phyloP scores from a whole-genome alignment of 805 yeast species.

The Vanderwaltozyma polyspora region DNA sequence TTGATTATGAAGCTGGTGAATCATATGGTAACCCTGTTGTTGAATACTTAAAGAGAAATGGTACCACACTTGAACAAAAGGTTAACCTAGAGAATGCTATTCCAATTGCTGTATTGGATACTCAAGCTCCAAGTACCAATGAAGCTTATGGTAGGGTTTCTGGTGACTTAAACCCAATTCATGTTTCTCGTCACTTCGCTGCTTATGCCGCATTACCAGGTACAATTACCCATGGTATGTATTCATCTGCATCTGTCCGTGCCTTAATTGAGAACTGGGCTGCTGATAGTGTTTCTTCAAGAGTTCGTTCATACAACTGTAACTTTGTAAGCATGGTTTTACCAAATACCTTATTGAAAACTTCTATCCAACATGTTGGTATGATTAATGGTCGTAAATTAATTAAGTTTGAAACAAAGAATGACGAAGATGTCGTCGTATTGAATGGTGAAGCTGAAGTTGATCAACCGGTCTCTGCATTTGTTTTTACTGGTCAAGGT shows the following conservation, averaged over 20 bases:
- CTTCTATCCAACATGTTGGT: constrained; percentile 89
- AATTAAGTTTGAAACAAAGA: constrained; percentile 80
- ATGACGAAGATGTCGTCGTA: constrained; percentile 72
- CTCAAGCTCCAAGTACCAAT: constrained; percentile 87
- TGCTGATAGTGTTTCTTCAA: constrained; percentile 89
- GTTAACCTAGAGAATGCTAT: constrained; percentile 80
- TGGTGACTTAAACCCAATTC: constrained; percentile 97
- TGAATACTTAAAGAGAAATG: constrained; percentile 86
- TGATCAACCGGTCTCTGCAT: constrained; percentile 94
- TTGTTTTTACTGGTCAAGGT: constrained; percentile 98
- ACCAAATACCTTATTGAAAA: constrained; percentile 83
- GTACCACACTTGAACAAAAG: constrained; percentile 90
- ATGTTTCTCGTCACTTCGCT: constrained; percentile 91
- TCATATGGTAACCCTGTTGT: constrained; percentile 96
- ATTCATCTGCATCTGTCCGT: constrained; percentile 90
- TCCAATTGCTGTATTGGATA: constrained; percentile 54
- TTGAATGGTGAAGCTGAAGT: constrained; percentile 95
- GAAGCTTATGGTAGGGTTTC: constrained; percentile 95
- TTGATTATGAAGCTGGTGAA: constrained; percentile 79
- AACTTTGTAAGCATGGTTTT: constrained; percentile 93
- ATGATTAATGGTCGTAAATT: constrained; percentile 99
- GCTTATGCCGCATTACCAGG: constrained; percentile 90
- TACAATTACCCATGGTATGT: constrained; percentile 99
- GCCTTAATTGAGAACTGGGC: constrained; percentile 96
- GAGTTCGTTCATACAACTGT: constrained; percentile 91